phyloP scores from a whole-genome alignment of 2,329 filamentous ascomycete species.

The Emergomyces pasteurianus region DNA sequence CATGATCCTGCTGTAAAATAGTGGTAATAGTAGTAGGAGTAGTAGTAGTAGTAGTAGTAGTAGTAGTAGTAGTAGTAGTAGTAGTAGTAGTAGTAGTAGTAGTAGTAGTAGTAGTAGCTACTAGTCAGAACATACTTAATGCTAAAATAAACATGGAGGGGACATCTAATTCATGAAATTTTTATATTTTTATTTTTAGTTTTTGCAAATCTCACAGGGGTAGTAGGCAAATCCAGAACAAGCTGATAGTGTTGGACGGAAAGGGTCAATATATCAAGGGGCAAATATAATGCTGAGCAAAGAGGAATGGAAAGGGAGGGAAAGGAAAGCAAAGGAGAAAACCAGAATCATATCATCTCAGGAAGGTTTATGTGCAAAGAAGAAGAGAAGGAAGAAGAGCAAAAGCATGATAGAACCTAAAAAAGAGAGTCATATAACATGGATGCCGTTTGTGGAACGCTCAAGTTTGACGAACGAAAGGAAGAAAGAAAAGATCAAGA shows the following conservation, averaged over 20 bases:
- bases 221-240: neutral
- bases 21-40: neutral
- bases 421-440: neutral
- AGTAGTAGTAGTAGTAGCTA: too few species aligned
- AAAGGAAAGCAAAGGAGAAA: neutral
- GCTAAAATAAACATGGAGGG: neutral
- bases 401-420: neutral
- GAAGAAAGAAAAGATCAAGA: conserved; percentile 1
- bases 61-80: too few species aligned
- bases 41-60: too few species aligned
- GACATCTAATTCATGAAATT: neutral
- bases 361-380: neutral
- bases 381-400: neutral
- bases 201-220: neutral
- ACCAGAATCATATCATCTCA: neutral
- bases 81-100: too few species aligned
- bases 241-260: neutral
- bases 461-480: neutral
- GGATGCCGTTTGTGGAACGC: neutral
- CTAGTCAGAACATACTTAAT: too few species aligned
- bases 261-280: too few species aligned
- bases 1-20: neutral
- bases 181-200: too few species aligned
- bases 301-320: too few species aligned
- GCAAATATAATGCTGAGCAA: too few species aligned